Base-by-base conservation (phyloP, 202 grass and related monocot species). In the Schoenoplectus tabernaemontani region DNA sequence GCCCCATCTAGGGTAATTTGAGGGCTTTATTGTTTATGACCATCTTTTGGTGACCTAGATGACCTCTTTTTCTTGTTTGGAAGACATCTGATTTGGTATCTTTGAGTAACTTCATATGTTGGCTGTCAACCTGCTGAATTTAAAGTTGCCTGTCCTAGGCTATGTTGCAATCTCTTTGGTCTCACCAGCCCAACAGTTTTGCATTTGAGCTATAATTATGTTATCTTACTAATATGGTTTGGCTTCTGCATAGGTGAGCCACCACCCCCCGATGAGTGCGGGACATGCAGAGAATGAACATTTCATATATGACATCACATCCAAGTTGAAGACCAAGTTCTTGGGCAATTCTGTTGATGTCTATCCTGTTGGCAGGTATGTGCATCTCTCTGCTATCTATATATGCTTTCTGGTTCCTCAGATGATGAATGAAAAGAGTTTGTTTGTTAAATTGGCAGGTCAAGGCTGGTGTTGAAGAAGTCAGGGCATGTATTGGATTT, bases 311-410 rank as follows among this genome's bases (percentile, higher is more conserved):
- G 96, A 99, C 77, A 93, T 99, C 19, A 89, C 96, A 1, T 99
- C 96, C 22, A 99, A 99, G 81, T 61, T 99, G 83, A 99, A 91
- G 88, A 93, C 96, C 12, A 99, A 99, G 63, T 99, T 99, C 81
- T 85, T 99, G 83, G 96, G 96, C 60, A 99, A 99, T 77, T 99
- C 92, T 6, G 5, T 99, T 81, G 96, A 99, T 74, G 3, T 93
- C 68, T 99, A 99, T 83, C 96, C 96, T 79, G 56, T 99, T 85
- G 96, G 96, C 91, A 99, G 96, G 96, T 99, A 44, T 16, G 23
- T 12, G 13, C 4, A 61, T 9, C 4, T 9, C 57, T 16, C 56
- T 78, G 43, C 22, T 59, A 22, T 78, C 41, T 46, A 42, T 46
- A 12, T 37, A 36, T 54, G 16, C 16, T 26, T 56, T 9, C 22